phyloP scores from a whole-genome alignment of 2,329 filamentous ascomycete genomes.

The Emydomyces testavorans region DNA sequence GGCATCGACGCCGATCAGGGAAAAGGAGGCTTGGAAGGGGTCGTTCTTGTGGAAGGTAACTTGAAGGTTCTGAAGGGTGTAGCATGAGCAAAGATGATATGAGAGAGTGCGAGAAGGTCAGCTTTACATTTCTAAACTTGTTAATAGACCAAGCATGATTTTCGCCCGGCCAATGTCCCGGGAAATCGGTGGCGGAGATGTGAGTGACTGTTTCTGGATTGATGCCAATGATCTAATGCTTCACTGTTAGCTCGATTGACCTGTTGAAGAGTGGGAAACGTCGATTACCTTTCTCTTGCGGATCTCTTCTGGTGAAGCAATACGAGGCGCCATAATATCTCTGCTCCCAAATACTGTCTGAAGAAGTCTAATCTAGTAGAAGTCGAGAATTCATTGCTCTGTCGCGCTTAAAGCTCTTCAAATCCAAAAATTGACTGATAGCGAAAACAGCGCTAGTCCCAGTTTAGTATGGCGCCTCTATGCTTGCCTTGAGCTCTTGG shows the following conservation, averaged over 20 bases:
- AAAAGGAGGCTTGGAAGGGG: constrained; percentile 69
- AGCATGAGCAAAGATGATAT: background rate
- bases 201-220: constrained; percentile 84
- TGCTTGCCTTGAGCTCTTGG: background rate
- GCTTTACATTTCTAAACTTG: constrained; percentile 51
- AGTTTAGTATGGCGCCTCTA: background rate
- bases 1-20: constrained; percentile 81
- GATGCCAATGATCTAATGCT: constrained; percentile 65
- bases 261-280: background rate
- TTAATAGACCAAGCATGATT: constrained; percentile 68
- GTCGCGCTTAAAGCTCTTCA: background rate
- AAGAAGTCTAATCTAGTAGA: background rate
- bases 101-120: constrained; percentile 35
- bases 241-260: background rate
- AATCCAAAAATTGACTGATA: constrained; percentile 4
- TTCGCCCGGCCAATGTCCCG: constrained; percentile 80
- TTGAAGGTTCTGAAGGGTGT: constrained; percentile 46
- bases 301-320: constrained; percentile 34
- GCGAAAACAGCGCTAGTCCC: background rate
- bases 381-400: background rate
- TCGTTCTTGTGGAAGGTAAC: constrained; percentile 79
- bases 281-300: constrained; percentile 33
- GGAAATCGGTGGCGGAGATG: constrained; percentile 81
- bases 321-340: constrained; percentile 32
- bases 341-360: background rate